phyloP scores from a whole-genome alignment of 208 protist genomes.

The Vickermania ingenoplastis region DNA sequence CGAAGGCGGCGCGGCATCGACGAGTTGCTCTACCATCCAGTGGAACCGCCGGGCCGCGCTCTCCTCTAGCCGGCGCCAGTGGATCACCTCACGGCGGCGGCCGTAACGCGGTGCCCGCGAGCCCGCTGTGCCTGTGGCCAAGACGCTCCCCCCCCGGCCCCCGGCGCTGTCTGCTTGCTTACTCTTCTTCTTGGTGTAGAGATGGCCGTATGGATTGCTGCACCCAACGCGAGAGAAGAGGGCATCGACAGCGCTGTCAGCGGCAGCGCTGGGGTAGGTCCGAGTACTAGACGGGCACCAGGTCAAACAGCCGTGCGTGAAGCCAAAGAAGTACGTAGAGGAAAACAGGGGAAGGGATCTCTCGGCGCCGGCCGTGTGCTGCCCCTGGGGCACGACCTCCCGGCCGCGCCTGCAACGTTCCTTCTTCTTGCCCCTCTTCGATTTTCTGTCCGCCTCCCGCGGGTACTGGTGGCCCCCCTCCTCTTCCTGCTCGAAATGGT shows the following conservation, averaged over 20 bases:
- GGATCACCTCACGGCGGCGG: conserved; percentile 12
- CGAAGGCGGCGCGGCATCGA: background rate
- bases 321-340: conserved; percentile 22
- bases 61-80: background rate
- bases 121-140: background rate
- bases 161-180: background rate
- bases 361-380: background rate
- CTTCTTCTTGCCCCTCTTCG: background rate
- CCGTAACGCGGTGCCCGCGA: background rate
- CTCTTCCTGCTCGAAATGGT: background rate
- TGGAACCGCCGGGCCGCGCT: background rate
- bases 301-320: conserved; percentile 23
- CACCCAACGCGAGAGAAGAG: background rate
- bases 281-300: conserved; percentile 29
- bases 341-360: background rate
- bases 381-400: no score
- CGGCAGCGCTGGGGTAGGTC: conserved; percentile 6
- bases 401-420: no score
- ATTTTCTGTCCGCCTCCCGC: background rate
- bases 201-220: no score
- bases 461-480: background rate
- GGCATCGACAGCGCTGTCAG: background rate
- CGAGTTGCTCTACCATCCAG: background rate
- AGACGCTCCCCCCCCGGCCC: background rate
- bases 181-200: no score